Percentiles rank a stretch among this genome's conserved stretches.
Conservation (phyloP, 495 filamentous ascomycete species). For the Extremus antarcticus region DNA sequence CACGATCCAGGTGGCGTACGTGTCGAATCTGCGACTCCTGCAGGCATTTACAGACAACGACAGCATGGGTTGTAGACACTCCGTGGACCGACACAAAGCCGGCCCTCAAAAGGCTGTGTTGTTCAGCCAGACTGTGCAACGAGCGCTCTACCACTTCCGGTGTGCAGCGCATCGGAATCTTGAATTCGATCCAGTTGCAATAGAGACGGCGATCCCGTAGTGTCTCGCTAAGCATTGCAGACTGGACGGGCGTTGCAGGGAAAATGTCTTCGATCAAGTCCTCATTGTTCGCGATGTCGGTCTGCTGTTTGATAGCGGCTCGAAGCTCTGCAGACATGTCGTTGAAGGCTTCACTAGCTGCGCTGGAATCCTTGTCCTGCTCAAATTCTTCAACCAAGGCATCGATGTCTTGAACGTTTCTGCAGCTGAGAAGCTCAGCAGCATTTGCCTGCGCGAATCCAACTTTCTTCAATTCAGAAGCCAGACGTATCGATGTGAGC, state of each 20-base stretch:
- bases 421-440: conserved; percentile 43
- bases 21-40: conserved; percentile 34
- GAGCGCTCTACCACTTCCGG: conserved; percentile 26
- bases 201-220: conserved; percentile 44
- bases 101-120: conserved; percentile 57
- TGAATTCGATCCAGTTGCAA: conserved; percentile 61
- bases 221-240: conserved; percentile 68
- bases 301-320: background rate
- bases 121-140: conserved; percentile 38
- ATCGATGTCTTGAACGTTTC: conserved; percentile 16
- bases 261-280: conserved; percentile 34
- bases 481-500: conserved; percentile 54
- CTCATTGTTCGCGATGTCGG: background rate
- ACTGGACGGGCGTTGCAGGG: conserved; percentile 58
- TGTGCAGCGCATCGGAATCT: conserved; percentile 7
- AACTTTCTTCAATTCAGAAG: conserved; percentile 43
- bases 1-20: conserved; percentile 26
- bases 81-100: conserved; percentile 49
- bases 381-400: background rate
- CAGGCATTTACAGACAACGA: conserved; percentile 49
- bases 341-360: background rate
- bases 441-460: conserved; percentile 42
- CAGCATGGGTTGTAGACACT: conserved; percentile 40
- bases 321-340: background rate
- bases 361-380: background rate